Evolutionary conservation across 2,329 filamentous ascomycete genomes (phyloP).

Genomic region (Fusarium mangiferae): DNA sequence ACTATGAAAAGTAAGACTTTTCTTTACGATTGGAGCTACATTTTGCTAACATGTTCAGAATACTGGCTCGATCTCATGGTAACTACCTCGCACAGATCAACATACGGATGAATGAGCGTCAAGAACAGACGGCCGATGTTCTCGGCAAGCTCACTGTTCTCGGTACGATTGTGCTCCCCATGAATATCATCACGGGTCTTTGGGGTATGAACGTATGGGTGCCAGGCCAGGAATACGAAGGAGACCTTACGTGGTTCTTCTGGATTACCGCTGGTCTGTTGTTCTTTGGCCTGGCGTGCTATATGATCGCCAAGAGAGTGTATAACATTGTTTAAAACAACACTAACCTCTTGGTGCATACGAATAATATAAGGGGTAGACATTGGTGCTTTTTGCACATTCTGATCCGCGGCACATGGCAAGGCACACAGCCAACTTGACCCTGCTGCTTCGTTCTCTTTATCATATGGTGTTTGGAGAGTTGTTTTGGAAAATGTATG

Average conservation of each 20-base stretch:
- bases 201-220: conserved; percentile 99
- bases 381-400: not conserved
- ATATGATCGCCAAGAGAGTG: conserved; percentile 82
- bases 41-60: conserved; percentile 59
- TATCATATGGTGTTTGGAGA: not conserved
- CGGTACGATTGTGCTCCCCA: conserved; percentile 95
- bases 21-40: not conserved
- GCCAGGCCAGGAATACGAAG: conserved; percentile 86
- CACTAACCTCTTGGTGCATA: not conserved
- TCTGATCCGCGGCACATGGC: not conserved
- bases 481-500: not conserved
- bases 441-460: not conserved
- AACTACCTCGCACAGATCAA: conserved; percentile 99
- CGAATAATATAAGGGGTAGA: not conserved
- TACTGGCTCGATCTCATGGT: conserved; percentile 88
- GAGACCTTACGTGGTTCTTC: conserved; percentile 79
- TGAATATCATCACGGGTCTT: conserved; percentile 98
- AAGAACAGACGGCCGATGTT: conserved; percentile 95
- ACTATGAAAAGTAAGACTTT: conserved; percentile 87
- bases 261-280: conserved; percentile 79
- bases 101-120: conserved; percentile 97
- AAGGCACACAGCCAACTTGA: conserved; percentile 23
- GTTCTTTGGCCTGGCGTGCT: conserved; percentile 83
- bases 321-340: conserved; percentile 76
- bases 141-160: conserved; percentile 94